A percentile compares a stretch with the other conserved stretches of the same genome.
Conservation (phyloP, 2,329 filamentous ascomycete species). For the Neofusicoccum umdonicola region DNA sequence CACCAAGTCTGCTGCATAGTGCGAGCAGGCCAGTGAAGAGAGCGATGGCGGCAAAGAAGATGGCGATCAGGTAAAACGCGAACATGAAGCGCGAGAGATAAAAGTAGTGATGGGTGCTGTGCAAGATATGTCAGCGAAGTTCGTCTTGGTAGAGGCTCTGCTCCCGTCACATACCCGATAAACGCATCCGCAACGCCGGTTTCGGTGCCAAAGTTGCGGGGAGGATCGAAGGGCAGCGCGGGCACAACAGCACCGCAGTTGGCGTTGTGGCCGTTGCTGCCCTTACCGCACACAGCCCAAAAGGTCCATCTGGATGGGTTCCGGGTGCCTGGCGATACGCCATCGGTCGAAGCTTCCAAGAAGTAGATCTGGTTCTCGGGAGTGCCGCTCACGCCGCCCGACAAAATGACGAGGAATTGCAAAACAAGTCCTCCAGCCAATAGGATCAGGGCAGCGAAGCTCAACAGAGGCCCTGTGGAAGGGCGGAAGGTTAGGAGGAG, state of each 20-base stretch:
- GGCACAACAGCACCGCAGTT: conserved; percentile 65
- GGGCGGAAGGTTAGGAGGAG: neutral
- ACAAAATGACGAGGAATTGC: conserved; percentile 65
- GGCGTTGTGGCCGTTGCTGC: conserved; percentile 48
- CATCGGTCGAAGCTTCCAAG: conserved; percentile 72
- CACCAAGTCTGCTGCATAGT: conserved; percentile 68
- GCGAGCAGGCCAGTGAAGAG: conserved; percentile 69
- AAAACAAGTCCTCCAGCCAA: conserved; percentile 61
- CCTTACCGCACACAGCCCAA: conserved; percentile 74
- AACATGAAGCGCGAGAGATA: conserved; percentile 90
- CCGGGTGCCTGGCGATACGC: conserved; percentile 62
- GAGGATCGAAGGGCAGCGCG: conserved; percentile 64
- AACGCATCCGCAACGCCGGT: conserved; percentile 54
- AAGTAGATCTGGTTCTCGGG: conserved; percentile 80
- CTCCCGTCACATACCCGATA: conserved; percentile 45
- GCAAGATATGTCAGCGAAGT: neutral
- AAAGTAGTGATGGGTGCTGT: conserved; percentile 62
- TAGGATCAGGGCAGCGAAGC: conserved; percentile 59
- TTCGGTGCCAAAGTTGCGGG: conserved; percentile 59
- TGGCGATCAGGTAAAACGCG: conserved; percentile 81
- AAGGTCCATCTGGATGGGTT: conserved; percentile 81
- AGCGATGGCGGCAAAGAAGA: conserved; percentile 71
- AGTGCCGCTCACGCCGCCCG: conserved; percentile 52
- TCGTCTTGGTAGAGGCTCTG: neutral
- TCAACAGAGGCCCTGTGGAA: conserved; percentile 53